Conservation (phyloP, 192 early-diverging fungal genomes). For the Gaertneriomyces semiglobifer region DNA sequence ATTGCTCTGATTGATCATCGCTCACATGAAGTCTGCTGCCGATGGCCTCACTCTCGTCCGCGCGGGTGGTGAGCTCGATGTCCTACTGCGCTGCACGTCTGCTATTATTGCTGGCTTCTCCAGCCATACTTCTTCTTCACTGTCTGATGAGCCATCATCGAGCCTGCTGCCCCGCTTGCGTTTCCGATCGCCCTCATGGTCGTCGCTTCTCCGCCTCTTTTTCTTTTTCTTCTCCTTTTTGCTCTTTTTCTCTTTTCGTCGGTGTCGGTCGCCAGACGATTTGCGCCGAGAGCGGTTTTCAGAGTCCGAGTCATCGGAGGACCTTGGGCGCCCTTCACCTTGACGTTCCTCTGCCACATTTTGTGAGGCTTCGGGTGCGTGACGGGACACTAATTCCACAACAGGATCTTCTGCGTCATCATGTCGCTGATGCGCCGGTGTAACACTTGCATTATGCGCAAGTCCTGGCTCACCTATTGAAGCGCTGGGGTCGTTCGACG, state of each 20-base stretch:
- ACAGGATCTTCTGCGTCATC: not conserved
- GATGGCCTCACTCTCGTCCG: constrained; percentile 17
- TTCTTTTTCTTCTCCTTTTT: constrained; percentile 29
- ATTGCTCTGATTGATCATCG: not conserved
- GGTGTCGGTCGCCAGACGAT: not conserved
- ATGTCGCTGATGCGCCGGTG: not conserved
- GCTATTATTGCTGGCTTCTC: not conserved
- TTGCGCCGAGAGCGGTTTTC: not conserved
- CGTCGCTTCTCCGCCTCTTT: constrained; percentile 2
- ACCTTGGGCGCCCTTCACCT: not conserved
- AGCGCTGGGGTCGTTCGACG: not conserved
- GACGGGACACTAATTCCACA: not conserved
- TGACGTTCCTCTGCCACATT: not conserved
- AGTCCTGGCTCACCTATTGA: not conserved
- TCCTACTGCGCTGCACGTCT: not conserved
- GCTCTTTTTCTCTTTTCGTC: constrained; percentile 28
- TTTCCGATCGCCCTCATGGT: not conserved
- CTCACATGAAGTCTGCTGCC: constrained; percentile 34
- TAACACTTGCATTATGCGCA: not conserved
- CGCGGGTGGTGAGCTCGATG: not conserved
- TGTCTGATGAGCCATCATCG: not conserved
- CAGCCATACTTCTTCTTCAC: not conserved
- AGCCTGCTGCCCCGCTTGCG: constrained; percentile 4
- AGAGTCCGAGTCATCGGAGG: not conserved
- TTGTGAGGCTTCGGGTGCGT: not conserved